Percentiles rank a stretch among this genome's conserved stretches.
Evolutionary conservation across 371 early-diverging fungal species (phyloP).

Genomic region (Umbelopsis sp.): DNA sequence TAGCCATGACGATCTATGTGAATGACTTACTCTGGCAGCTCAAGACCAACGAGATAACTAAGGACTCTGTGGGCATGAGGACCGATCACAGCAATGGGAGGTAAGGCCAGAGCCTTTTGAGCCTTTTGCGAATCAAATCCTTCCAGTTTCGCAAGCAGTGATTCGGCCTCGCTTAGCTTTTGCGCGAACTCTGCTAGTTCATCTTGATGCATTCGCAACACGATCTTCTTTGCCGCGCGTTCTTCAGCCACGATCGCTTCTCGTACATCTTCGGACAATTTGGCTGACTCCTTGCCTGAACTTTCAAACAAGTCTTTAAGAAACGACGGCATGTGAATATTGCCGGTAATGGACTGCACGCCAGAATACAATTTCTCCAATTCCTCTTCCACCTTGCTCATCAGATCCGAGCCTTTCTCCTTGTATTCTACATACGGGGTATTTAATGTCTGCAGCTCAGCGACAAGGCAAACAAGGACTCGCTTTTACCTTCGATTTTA

Average conservation of each 20-base stretch:
- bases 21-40: background rate
- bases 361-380: background rate
- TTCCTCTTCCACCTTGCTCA: conserved; percentile 2
- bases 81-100: conserved; percentile 5
- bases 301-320: background rate
- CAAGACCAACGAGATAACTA: background rate
- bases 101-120: background rate
- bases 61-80: background rate
- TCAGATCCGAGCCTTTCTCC: conserved; percentile 3
- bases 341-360: conserved; percentile 60
- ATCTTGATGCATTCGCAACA: conserved; percentile 8
- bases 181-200: conserved; percentile 8
- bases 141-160: background rate
- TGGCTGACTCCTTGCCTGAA: background rate
- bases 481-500: conserved; percentile 19
- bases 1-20: background rate
- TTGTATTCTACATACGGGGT: background rate
- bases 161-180: background rate
- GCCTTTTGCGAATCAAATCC: background rate
- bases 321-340: conserved; percentile 74
- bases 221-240: conserved; percentile 5
- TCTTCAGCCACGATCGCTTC: conserved; percentile 2
- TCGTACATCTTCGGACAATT: background rate
- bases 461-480: too few species aligned
- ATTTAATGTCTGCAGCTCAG: background rate